Conservation (phyloP, 2,329 filamentous ascomycete genomes). For the Chrysoporthe deuterocubensis region DNA sequence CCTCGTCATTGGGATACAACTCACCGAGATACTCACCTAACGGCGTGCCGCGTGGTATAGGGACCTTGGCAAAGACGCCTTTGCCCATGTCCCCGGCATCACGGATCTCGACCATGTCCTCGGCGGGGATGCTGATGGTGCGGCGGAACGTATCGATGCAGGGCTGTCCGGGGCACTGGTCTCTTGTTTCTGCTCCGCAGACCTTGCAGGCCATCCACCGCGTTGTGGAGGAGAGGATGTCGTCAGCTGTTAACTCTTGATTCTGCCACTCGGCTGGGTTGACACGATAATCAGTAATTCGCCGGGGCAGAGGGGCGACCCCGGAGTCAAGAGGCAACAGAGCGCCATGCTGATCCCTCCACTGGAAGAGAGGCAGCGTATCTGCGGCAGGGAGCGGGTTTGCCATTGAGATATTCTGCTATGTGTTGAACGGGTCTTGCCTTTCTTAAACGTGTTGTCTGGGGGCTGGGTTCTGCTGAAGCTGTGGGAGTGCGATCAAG, state of each 20-base stretch:
- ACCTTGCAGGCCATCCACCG: background rate
- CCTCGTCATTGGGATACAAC: background rate
- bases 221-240: background rate
- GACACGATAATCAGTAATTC: background rate
- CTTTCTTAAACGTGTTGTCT: background rate
- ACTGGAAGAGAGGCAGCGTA: background rate
- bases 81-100: background rate
- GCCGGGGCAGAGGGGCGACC: background rate
- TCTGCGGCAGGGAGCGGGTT: background rate
- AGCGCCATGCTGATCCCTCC: background rate
- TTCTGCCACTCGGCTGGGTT: background rate
- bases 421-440: background rate
- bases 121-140: background rate
- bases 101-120: slow-evolving; percentile 1
- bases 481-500: background rate
- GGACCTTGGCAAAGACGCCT: slow-evolving; percentile 4
- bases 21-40: slow-evolving; percentile 20
- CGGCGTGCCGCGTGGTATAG: background rate
- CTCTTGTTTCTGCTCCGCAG: background rate
- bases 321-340: background rate
- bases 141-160: slow-evolving; percentile 1
- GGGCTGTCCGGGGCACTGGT: background rate
- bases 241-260: background rate
- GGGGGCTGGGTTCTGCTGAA: background rate
- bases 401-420: background rate